A percentile compares a stretch with the other conserved stretches of the same genome.
phyloP scores from a whole-genome alignment of 2,329 filamentous ascomycete species.

The Biscogniauxia mediterranea region DNA sequence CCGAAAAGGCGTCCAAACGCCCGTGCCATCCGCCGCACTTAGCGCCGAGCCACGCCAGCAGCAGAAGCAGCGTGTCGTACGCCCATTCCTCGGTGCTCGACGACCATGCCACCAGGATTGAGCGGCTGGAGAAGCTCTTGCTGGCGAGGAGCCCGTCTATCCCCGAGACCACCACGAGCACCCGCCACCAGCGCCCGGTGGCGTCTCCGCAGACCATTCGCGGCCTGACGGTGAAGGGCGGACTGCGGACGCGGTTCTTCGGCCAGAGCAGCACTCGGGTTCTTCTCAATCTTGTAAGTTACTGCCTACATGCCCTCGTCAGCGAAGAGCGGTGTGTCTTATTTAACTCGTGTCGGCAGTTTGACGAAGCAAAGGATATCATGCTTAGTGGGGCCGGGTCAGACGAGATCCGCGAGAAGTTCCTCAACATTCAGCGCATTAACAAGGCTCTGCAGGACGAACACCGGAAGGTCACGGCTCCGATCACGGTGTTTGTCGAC shows the following conservation, averaged over 20 bases:
- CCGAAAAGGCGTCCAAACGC: constrained; percentile 27
- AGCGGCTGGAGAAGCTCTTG: constrained; percentile 52
- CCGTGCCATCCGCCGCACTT: constrained; percentile 10
- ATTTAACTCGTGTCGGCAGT: constrained; percentile 35
- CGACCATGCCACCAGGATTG: constrained; percentile 49
- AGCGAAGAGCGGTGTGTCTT: no score
- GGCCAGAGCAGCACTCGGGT: constrained; percentile 54
- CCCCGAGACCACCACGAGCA: constrained; percentile 21
- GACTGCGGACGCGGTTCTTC: constrained; percentile 48
- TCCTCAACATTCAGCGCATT: constrained; percentile 45
- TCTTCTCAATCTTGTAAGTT: constrained; percentile 50
- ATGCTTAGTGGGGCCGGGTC: constrained; percentile 42
- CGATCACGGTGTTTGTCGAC: constrained; percentile 56
- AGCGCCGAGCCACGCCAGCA: neutral
- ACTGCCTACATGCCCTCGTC: no score
- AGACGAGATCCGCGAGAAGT: constrained; percentile 41
- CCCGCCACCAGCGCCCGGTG: constrained; percentile 26
- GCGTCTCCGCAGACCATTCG: constrained; percentile 47
- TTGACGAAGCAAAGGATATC: constrained; percentile 53
- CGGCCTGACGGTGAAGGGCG: constrained; percentile 50
- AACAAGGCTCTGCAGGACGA: constrained; percentile 49
- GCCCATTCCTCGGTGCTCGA: constrained; percentile 38
- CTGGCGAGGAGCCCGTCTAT: constrained; percentile 39
- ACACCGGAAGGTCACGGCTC: constrained; percentile 45
- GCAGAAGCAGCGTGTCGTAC: constrained; percentile 21